Percentiles rank a stretch among this genome's conserved stretches.
Conservation (phyloP, 2,329 filamentous ascomycete genomes). For the Esteya vermicola region DNA sequence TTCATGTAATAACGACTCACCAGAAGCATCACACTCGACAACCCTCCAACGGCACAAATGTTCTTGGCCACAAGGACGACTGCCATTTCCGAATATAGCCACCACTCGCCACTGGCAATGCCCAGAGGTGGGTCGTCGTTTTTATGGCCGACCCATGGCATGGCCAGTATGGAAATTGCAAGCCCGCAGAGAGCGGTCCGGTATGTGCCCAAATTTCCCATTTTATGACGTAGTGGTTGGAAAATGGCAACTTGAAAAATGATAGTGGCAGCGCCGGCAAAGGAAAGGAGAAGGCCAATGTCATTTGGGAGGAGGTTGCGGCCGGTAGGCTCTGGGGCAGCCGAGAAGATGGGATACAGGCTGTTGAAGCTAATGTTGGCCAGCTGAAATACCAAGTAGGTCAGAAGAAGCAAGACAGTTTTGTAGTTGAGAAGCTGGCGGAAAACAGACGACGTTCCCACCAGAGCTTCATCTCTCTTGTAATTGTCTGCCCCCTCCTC, state of each 20-base stretch:
- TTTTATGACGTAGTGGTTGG: slow-evolving; percentile 57
- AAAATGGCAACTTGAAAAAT: slow-evolving; percentile 82
- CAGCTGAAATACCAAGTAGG: slow-evolving; percentile 87
- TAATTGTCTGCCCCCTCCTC: too few species aligned
- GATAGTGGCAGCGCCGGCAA: slow-evolving; percentile 75
- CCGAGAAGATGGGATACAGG: slow-evolving; percentile 84
- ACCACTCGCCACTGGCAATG: slow-evolving; percentile 46
- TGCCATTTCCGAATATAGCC: slow-evolving; percentile 73
- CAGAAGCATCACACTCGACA: slow-evolving; percentile 79
- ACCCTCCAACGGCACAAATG: slow-evolving; percentile 72
- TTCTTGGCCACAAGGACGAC: slow-evolving; percentile 75
- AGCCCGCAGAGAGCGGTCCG: slow-evolving; percentile 65
- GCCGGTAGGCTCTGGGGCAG: slow-evolving; percentile 60
- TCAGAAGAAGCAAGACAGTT: slow-evolving; percentile 65
- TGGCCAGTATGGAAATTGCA: slow-evolving; percentile 67
- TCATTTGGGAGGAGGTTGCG: slow-evolving; percentile 61
- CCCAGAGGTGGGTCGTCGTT: slow-evolving; percentile 42
- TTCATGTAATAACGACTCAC: slow-evolving; percentile 41
- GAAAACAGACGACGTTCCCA: slow-evolving; percentile 20
- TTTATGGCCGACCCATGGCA: slow-evolving; percentile 80
- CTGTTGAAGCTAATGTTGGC: slow-evolving; percentile 93
- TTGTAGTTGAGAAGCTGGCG: slow-evolving; percentile 60
- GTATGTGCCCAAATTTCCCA: slow-evolving; percentile 81
- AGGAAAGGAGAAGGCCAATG: slow-evolving; percentile 73
- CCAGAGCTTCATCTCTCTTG: too few species aligned